phyloP scores from a whole-genome alignment of 2,329 filamentous ascomycete species.

The Rhinocladiella similis region DNA sequence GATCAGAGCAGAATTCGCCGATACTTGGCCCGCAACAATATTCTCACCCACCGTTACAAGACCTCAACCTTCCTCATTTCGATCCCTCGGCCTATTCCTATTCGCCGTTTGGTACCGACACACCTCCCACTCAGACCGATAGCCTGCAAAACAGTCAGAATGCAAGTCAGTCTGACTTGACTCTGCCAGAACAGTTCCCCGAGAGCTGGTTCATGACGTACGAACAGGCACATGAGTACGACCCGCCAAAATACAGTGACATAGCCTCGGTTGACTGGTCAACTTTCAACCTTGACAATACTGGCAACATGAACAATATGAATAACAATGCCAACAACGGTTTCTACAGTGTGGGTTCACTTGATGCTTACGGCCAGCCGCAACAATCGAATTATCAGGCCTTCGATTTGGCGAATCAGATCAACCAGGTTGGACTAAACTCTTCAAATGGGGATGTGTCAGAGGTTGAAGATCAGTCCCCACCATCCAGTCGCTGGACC shows the following conservation, averaged over 20 bases:
- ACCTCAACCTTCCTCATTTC: conserved; percentile 36
- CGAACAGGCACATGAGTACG: conserved; percentile 37
- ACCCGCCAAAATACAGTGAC: conserved; percentile 30
- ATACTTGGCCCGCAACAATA: conserved; percentile 36
- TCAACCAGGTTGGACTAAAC: conserved; percentile 35
- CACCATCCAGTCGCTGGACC: conserved; percentile 11
- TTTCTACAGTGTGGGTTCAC: not conserved
- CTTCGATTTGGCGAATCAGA: conserved; percentile 18
- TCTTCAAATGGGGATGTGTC: conserved; percentile 53
- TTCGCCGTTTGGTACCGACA: conserved; percentile 36
- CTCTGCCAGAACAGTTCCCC: conserved; percentile 40
- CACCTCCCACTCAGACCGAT: conserved; percentile 30
- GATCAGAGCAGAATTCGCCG: conserved; percentile 50
- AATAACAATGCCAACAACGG: conserved; percentile 9
- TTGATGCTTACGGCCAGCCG: conserved; percentile 33
- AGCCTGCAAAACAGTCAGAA: conserved; percentile 32
- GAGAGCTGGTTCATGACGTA: conserved; percentile 45
- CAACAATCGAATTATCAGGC: conserved; percentile 14
- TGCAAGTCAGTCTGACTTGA: conserved; percentile 21
- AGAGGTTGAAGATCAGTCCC: conserved; percentile 46
- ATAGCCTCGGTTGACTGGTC: conserved; percentile 47
- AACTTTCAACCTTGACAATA: conserved; percentile 41
- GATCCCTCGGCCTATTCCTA: conserved; percentile 33
- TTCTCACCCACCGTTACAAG: conserved; percentile 18
- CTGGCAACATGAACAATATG: conserved; percentile 1